phyloP scores from a whole-genome alignment of 2,329 filamentous ascomycete genomes.

The Colletotrichum simmondsii region DNA sequence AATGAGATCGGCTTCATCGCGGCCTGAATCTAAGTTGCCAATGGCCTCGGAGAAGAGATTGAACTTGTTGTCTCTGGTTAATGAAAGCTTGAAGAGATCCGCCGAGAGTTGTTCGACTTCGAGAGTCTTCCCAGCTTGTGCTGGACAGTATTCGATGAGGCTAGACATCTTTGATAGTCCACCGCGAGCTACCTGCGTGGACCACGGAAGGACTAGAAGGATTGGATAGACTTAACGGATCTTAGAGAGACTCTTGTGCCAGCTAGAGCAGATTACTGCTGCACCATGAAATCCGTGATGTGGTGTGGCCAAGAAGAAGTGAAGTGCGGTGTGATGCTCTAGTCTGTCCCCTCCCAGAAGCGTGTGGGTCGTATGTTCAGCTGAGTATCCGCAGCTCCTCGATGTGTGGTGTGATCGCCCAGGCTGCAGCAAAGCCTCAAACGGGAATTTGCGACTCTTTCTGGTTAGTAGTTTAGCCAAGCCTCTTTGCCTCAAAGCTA shows the following conservation, averaged over 20 bases:
- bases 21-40: neutral
- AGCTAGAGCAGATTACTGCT: no score
- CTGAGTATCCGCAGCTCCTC: neutral
- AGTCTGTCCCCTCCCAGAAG: neutral
- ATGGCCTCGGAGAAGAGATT: conserved; percentile 14
- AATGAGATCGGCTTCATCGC: neutral
- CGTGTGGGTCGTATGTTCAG: neutral
- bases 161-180: neutral
- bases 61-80: neutral
- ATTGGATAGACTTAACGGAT: neutral
- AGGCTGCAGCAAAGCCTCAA: neutral
- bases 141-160: neutral
- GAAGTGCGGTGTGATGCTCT: neutral
- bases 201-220: neutral
- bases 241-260: no score
- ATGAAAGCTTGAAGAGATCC: conserved; percentile 2
- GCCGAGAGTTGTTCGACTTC: neutral
- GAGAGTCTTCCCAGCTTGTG: neutral
- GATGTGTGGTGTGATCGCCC: neutral
- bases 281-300: neutral
- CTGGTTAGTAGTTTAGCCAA: neutral
- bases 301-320: neutral
- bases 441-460: neutral
- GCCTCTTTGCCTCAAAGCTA: neutral
- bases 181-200: neutral